Conservation (phyloP, 345 rosid species). For the Corymbia maculata region DNA sequence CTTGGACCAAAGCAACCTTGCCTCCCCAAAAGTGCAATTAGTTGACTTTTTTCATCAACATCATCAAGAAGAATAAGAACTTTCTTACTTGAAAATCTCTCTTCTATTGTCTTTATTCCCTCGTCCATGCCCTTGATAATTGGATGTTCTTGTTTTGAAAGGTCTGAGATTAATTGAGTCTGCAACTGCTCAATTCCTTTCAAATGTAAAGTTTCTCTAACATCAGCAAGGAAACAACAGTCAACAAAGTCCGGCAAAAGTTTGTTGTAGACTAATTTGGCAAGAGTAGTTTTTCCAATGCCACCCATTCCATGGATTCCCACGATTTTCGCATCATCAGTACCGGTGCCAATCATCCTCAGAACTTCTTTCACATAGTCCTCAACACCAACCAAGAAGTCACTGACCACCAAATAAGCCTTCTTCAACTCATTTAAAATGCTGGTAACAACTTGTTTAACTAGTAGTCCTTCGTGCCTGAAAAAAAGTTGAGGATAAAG, state of each 20-base stretch:
- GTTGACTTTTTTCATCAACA: background rate
- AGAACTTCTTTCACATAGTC: background rate
- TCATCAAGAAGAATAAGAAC: constrained; percentile 1
- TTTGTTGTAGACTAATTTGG: background rate
- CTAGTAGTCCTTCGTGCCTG: background rate
- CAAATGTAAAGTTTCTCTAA: background rate
- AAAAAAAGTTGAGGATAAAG: too few relatives aligned
- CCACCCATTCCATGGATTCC: background rate
- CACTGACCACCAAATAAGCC: background rate
- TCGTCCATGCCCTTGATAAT: background rate
- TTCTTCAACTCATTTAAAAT: background rate
- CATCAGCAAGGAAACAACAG: background rate
- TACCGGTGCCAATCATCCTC: background rate
- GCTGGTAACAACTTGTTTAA: background rate
- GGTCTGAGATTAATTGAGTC: background rate
- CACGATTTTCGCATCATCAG: background rate
- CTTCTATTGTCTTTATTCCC: background rate
- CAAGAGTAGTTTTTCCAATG: background rate
- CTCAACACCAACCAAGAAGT: background rate
- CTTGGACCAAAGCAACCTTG: background rate
- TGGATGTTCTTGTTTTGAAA: background rate
- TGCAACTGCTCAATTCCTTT: background rate
- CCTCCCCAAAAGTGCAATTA: background rate
- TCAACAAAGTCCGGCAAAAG: background rate
- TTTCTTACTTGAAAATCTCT: background rate